A percentile compares a stretch with the other conserved stretches of the same genome.
These are phyloP conservation scores for Monosporozyma siamensis DNA, from an alignment of 805 yeast genomes.

Conservation along the genomic window DNA sequence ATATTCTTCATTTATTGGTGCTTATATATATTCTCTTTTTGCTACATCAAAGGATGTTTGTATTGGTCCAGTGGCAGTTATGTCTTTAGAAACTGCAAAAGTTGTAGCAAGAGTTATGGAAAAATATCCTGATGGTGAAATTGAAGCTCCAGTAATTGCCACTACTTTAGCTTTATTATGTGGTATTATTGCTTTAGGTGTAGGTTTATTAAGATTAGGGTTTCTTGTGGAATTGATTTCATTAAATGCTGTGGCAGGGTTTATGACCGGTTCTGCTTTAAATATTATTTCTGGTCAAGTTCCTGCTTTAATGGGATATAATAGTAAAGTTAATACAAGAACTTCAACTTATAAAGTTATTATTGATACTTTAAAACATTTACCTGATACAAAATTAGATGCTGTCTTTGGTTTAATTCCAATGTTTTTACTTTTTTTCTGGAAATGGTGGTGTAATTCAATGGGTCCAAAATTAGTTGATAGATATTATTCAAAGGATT, in stretches of 20 bases:
- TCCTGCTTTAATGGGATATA: slow-evolving; percentile 76
- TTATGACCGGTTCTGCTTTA: slow-evolving; percentile 91
- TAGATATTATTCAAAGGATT: slow-evolving; percentile 31
- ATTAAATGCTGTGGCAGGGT: slow-evolving; percentile 85
- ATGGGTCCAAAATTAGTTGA: slow-evolving; percentile 53
- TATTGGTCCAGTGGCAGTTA: slow-evolving; percentile 95
- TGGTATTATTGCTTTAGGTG: slow-evolving; percentile 76
- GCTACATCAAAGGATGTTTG: slow-evolving; percentile 95
- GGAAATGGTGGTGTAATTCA: slow-evolving; percentile 55
- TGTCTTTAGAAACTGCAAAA: slow-evolving; percentile 79
- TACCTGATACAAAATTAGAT: slow-evolving; percentile 59
- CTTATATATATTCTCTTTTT: slow-evolving; percentile 76
- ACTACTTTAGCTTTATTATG: slow-evolving; percentile 70
- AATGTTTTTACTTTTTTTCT: slow-evolving; percentile 56
- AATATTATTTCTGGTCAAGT: slow-evolving; percentile 77
- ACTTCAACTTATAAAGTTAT: slow-evolving; percentile 60
- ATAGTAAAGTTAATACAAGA: slow-evolving; percentile 59
- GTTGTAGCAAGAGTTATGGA: slow-evolving; percentile 57
- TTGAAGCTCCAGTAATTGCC: slow-evolving; percentile 64
- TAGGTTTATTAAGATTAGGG: slow-evolving; percentile 78
- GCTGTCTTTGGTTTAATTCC: slow-evolving; percentile 86
- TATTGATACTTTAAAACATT: slow-evolving; percentile 59
- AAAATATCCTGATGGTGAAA: slow-evolving; percentile 35
- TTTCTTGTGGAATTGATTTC: slow-evolving; percentile 84
- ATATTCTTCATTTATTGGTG: slow-evolving; percentile 88